These are phyloP conservation scores for Kodamaea alishanica DNA, from an alignment of 1,139 yeast genomes.

Conservation along the genomic window DNA sequence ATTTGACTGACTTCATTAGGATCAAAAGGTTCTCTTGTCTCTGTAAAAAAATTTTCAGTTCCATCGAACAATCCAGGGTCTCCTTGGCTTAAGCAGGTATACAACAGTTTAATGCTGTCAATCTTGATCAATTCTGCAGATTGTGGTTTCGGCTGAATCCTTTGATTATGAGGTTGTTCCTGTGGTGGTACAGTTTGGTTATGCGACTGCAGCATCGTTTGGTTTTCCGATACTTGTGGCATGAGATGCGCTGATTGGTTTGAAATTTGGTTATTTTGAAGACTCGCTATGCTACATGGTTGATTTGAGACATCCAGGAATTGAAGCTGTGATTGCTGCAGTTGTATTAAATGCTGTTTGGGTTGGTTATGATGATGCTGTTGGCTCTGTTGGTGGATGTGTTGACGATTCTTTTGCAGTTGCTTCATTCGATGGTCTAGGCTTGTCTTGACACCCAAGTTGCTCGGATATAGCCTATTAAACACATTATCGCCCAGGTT, in stretches of 20 bases:
- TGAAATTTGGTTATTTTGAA: no score
- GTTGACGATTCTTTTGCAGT: constrained; percentile 8
- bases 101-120: neutral
- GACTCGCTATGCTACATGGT: no score
- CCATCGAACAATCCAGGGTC: neutral
- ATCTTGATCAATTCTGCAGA: neutral
- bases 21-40: neutral
- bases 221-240: neutral
- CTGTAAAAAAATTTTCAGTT: constrained; percentile 9
- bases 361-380: neutral
- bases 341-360: constrained; percentile 1
- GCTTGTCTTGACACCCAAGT: neutral
- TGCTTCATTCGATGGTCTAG: constrained; percentile 8
- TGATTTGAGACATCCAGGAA: neutral
- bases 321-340: neutral
- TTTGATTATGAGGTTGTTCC: neutral
- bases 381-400: constrained; percentile 9
- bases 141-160: no score
- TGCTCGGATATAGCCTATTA: constrained; percentile 14
- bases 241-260: no score
- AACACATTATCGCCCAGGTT: constrained; percentile 11
- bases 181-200: neutral
- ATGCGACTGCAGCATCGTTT: neutral
- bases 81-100: neutral
- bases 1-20: constrained; percentile 4